phyloP scores from a whole-genome alignment of 225 moss, liverwort and hornwort genomes.

The Takakia lepidozioides region DNA sequence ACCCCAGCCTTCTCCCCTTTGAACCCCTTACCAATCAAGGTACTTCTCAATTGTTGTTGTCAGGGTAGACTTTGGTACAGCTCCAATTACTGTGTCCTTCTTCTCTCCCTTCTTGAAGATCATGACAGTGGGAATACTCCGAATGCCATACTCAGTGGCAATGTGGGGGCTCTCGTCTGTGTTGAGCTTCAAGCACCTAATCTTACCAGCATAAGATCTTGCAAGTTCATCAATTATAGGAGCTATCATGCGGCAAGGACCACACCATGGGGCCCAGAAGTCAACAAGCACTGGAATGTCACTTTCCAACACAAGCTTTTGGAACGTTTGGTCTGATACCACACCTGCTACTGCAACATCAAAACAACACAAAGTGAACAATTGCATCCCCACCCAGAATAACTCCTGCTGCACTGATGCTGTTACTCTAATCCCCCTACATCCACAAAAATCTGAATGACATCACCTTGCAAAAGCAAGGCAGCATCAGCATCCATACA shows the following conservation, averaged over 20 bases:
- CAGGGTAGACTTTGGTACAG: conserved; percentile 78
- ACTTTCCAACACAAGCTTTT: conserved; percentile 64
- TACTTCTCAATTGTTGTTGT: conserved; percentile 75
- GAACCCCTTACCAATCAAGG: conserved; percentile 61
- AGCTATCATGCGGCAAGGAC: conserved; percentile 95
- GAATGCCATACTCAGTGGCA: conserved; percentile 88
- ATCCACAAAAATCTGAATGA: too few species aligned
- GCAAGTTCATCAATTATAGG: conserved; percentile 84
- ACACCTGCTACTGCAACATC: conserved; percentile 45
- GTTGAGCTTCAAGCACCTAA: conserved; percentile 86
- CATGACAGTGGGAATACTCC: conserved; percentile 94
- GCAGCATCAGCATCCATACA: too few species aligned
- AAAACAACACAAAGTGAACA: conserved; percentile 4
- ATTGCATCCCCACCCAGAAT: not conserved
- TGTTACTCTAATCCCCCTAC: not conserved
- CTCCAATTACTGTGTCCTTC: conserved; percentile 86
- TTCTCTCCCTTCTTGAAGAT: conserved; percentile 82
- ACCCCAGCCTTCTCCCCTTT: not conserved
- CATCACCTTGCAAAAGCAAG: not conserved
- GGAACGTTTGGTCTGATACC: conserved; percentile 61
- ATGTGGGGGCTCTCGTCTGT: conserved; percentile 79
- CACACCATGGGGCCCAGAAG: conserved; percentile 98
- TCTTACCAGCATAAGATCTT: conserved; percentile 66
- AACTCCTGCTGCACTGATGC: too few species aligned
- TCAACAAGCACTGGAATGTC: conserved; percentile 76